Conservation (phyloP, 371 early-diverging fungal genomes). For the Blakeslea trispora region DNA sequence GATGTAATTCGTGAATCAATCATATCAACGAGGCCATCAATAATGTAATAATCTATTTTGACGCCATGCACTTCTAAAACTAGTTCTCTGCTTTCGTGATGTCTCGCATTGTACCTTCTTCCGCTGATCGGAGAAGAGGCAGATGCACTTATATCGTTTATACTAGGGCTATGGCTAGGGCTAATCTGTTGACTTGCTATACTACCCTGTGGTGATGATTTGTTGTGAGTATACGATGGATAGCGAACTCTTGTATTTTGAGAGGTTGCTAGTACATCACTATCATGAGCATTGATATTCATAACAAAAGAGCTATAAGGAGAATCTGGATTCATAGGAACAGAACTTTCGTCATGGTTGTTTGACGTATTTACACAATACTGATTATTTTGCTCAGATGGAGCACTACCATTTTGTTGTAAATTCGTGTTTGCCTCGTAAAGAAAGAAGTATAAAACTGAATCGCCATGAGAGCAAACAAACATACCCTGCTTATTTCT, state of each 20-base stretch:
- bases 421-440: constrained; percentile 40
- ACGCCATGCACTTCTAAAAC: constrained; percentile 78
- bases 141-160: constrained; percentile 14
- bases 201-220: constrained; percentile 36
- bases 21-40: constrained; percentile 66
- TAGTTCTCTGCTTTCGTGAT: constrained; percentile 57
- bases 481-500: constrained; percentile 77
- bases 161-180: constrained; percentile 24
- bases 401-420: not conserved
- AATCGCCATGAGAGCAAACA: constrained; percentile 58
- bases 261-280: constrained; percentile 17
- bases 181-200: constrained; percentile 27
- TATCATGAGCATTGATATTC: not conserved
- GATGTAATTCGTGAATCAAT: constrained; percentile 66
- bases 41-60: constrained; percentile 65
- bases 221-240: constrained; percentile 17
- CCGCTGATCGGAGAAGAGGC: constrained; percentile 19
- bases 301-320: constrained; percentile 19
- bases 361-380: constrained; percentile 5
- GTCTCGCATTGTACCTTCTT: constrained; percentile 4
- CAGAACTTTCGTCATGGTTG: not conserved
- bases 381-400: constrained; percentile 16
- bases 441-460: constrained; percentile 67
- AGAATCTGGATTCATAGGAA: constrained; percentile 17
- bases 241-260: constrained; percentile 25